Percentiles rank a stretch among this genome's conserved stretches.
These are phyloP conservation scores for Mycena crocata DNA, from an alignment of 768 basidiomycete genomes.

Conservation along the genomic window DNA sequence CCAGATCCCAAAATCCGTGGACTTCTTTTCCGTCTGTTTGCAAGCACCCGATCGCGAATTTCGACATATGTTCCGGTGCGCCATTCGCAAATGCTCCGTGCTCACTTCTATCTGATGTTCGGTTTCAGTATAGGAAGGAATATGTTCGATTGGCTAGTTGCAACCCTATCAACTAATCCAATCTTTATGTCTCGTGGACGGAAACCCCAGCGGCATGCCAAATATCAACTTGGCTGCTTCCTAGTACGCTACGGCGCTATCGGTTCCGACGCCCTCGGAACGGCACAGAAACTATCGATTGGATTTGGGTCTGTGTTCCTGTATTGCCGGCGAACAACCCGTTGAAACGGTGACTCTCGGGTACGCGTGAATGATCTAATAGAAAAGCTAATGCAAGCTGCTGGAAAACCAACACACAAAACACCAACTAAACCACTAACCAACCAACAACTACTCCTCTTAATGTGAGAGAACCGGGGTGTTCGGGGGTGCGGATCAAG, in stretches of 20 bases:
- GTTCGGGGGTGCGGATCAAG: too few relatives aligned
- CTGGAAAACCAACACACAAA: too few relatives aligned
- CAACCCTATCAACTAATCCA: not conserved
- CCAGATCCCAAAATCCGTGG: slow-evolving; percentile 4
- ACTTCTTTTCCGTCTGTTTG: slow-evolving; percentile 8
- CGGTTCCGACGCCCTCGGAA: slow-evolving; percentile 22
- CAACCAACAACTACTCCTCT: too few relatives aligned
- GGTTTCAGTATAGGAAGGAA: too few relatives aligned
- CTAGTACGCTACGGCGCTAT: slow-evolving; percentile 18
- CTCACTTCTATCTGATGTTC: too few relatives aligned
- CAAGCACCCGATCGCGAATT: slow-evolving; percentile 6
- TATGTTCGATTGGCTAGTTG: too few relatives aligned
- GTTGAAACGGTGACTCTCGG: too few relatives aligned
- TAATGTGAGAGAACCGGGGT: too few relatives aligned
- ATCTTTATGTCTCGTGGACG: slow-evolving; percentile 29
- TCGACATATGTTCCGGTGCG: slow-evolving; percentile 9
- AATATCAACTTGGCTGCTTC: slow-evolving; percentile 36
- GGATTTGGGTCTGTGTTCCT: slow-evolving; percentile 2
- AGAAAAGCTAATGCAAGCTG: too few relatives aligned
- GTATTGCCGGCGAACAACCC: not conserved
- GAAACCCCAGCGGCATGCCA: slow-evolving; percentile 35
- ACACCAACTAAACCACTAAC: too few relatives aligned
- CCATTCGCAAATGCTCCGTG: not conserved
- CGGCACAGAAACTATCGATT: slow-evolving; percentile 33
- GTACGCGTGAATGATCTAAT: too few relatives aligned